phyloP scores from a whole-genome alignment of 2,329 filamentous ascomycete species.

The Ascochyta lentis region DNA sequence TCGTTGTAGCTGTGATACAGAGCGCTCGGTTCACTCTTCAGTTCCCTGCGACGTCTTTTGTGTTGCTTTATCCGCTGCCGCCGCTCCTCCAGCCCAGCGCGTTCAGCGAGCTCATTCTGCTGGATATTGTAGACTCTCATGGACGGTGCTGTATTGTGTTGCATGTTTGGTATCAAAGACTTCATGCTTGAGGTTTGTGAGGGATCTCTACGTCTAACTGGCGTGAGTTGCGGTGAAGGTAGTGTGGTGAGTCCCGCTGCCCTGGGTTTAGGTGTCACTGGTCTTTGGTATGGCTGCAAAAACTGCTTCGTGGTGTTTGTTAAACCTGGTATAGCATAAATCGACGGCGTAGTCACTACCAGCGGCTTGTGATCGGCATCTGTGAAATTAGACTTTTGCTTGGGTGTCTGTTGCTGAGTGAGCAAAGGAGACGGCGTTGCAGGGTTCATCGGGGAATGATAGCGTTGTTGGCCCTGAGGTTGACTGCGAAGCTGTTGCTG shows the following conservation, averaged over 20 bases:
- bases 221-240: neutral
- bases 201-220: neutral
- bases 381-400: neutral
- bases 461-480: neutral
- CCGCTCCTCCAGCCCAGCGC: neutral
- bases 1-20: constrained; percentile 21
- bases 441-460: no score
- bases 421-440: neutral
- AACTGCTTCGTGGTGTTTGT: neutral
- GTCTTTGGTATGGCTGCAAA: neutral
- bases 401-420: neutral
- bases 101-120: neutral
- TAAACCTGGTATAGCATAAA: neutral
- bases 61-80: neutral
- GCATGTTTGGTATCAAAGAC: neutral
- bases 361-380: no score
- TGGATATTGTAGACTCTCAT: neutral
- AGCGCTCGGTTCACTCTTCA: constrained; percentile 10
- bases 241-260: neutral
- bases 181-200: neutral
- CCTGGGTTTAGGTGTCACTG: neutral
- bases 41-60: neutral
- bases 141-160: neutral
- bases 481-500: neutral
- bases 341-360: neutral